These are phyloP conservation scores for Ustilaginoidea virens DNA, from an alignment of 2,329 filamentous ascomycete genomes.

Conservation along the genomic window DNA sequence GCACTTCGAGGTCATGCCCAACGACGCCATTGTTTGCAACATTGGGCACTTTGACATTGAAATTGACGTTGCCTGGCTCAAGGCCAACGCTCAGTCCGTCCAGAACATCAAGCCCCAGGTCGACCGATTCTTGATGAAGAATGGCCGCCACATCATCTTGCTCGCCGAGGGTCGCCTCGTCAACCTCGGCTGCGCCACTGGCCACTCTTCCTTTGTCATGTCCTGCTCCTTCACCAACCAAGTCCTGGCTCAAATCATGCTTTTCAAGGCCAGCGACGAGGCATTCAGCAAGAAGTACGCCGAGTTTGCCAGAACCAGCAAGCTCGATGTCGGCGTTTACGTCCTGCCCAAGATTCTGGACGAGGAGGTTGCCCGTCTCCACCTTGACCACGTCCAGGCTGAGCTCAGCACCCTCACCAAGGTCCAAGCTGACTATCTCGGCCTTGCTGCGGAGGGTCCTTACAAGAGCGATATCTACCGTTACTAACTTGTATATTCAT, in stretches of 20 bases:
- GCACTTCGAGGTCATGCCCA: conserved; percentile 92
- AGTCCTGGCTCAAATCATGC: conserved; percentile 96
- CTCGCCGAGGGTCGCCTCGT: conserved; percentile 96
- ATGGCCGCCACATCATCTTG: conserved; percentile 92
- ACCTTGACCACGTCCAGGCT: conserved; percentile 84
- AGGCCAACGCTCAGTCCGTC: conserved; percentile 83
- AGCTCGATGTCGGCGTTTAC: conserved; percentile 79
- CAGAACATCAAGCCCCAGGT: conserved; percentile 99
- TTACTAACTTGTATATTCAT: conserved; percentile 25
- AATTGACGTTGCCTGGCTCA: conserved; percentile 99
- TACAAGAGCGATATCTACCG: conserved; percentile 79
- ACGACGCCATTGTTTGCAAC: conserved; percentile 99
- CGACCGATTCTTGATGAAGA: conserved; percentile 91
- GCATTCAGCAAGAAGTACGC: conserved; percentile 86
- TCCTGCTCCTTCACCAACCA: conserved; percentile 99
- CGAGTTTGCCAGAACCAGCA: conserved; percentile 85
- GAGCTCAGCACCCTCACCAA: conserved; percentile 77
- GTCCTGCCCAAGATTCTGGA: conserved; percentile 95
- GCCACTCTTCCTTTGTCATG: conserved; percentile 99
- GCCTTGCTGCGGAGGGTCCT: conserved; percentile 71
- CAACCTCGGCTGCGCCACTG: conserved; percentile 97
- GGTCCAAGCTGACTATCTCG: conserved; percentile 90
- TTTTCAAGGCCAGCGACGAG: conserved; percentile 84
- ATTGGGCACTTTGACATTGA: conserved; percentile 99
- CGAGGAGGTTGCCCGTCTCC: conserved; percentile 92